These are phyloP conservation scores for Tulasnella sp. DNA, from an alignment of 768 basidiomycete species.

Conservation along the genomic window DNA sequence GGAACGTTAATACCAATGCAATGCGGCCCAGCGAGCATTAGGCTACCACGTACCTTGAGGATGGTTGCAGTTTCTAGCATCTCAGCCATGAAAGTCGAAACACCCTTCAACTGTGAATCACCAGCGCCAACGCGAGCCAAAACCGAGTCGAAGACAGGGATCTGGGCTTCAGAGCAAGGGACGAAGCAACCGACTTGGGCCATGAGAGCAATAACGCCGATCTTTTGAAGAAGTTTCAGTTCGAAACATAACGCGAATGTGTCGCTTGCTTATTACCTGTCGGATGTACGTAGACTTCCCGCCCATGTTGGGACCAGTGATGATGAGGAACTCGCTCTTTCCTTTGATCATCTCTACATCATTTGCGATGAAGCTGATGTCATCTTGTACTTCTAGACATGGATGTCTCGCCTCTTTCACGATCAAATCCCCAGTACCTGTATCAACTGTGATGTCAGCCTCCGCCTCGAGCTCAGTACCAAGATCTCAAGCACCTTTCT, in stretches of 20 bases:
- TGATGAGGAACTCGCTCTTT: slow-evolving; percentile 90
- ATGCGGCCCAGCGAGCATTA: neutral
- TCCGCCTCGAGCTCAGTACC: neutral
- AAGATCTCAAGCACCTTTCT: slow-evolving; percentile 47
- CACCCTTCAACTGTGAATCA: slow-evolving; percentile 93
- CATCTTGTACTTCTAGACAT: slow-evolving; percentile 93
- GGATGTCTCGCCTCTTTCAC: slow-evolving; percentile 87
- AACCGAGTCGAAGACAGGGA: slow-evolving; percentile 94
- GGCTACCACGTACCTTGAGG: slow-evolving; percentile 49
- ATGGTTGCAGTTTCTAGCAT: slow-evolving; percentile 99
- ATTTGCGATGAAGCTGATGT: slow-evolving; percentile 89
- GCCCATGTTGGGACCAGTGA: slow-evolving; percentile 98
- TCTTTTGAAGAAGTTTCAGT: slow-evolving; percentile 32
- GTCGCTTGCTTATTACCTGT: slow-evolving; percentile 41
- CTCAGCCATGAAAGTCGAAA: slow-evolving; percentile 99
- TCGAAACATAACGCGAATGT: neutral
- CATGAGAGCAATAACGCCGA: slow-evolving; percentile 94
- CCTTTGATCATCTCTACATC: slow-evolving; percentile 92
- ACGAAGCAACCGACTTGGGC: slow-evolving; percentile 94
- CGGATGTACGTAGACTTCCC: slow-evolving; percentile 94
- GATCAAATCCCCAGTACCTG: slow-evolving; percentile 71
- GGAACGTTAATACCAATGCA: neutral
- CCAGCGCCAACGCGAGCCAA: slow-evolving; percentile 94
- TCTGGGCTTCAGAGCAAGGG: slow-evolving; percentile 71
- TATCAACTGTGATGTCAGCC: neutral